phyloP scores from a whole-genome alignment of 148 eudicot genomes.

The Chenopodium suecicum region DNA sequence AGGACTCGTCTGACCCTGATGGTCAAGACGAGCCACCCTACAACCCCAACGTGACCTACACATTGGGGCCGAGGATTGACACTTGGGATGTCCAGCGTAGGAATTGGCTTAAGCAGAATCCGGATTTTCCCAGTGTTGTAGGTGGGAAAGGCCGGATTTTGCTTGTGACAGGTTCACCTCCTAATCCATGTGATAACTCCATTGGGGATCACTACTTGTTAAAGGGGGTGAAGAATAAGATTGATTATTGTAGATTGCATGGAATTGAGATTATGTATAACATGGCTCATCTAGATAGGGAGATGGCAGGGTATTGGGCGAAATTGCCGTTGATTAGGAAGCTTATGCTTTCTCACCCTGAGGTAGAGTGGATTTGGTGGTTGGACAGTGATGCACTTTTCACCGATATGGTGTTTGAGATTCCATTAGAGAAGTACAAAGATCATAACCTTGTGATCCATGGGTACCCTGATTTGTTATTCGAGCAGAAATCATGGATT shows the following conservation, averaged over 20 bases:
- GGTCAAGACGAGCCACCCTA: background rate
- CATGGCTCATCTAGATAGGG: conserved; percentile 62
- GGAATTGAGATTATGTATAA: conserved; percentile 68
- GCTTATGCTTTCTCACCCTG: conserved; percentile 79
- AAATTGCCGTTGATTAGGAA: conserved; percentile 59
- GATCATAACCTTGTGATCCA: conserved; percentile 56
- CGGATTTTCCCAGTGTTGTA: conserved; percentile 41
- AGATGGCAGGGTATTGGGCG: conserved; percentile 72
- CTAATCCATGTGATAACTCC: conserved; percentile 69
- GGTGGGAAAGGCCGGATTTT: conserved; percentile 50
- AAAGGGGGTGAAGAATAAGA: conserved; percentile 70
- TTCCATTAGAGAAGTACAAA: conserved; percentile 55
- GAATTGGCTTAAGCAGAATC: conserved; percentile 53
- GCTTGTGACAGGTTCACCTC: conserved; percentile 74
- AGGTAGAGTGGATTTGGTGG: conserved; percentile 90
- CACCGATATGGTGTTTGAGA: conserved; percentile 72
- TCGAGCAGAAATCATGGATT: conserved; percentile 63
- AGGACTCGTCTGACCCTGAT: conserved; percentile 53
- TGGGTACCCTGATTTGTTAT: conserved; percentile 67
- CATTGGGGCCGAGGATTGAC: conserved; percentile 53
- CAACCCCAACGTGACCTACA: conserved; percentile 40
- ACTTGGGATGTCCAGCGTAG: conserved; percentile 52
- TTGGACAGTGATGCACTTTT: conserved; percentile 81
- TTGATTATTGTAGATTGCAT: conserved; percentile 76
- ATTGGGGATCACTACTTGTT: conserved; percentile 72